A percentile compares a stretch with the other conserved stretches of the same genome.
These are phyloP conservation scores for Trifolium fragiferum DNA, from an alignment of 306 rosid genomes.

Conservation along the genomic window DNA sequence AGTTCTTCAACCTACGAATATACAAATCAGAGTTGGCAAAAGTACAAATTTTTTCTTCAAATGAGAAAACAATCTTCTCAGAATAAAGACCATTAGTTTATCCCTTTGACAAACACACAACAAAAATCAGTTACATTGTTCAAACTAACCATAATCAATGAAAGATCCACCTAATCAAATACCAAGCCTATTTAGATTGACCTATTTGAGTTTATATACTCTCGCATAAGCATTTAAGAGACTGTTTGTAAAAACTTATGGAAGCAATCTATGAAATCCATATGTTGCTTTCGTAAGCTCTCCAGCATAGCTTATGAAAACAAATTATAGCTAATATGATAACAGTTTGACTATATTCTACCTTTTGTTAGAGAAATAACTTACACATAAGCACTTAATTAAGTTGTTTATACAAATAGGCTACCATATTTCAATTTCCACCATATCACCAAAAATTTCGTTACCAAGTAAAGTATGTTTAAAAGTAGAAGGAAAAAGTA, in stretches of 20 bases:
- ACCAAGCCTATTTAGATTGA: neutral
- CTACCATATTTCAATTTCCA: slow-evolving; percentile 12
- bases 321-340: neutral
- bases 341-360: neutral
- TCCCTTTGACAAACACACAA: slow-evolving; percentile 31
- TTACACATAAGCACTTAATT: neutral
- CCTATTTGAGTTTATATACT: too few relatives aligned
- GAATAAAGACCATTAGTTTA: slow-evolving; percentile 15
- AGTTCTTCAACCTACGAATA: slow-evolving; percentile 75
- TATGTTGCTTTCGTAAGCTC: neutral
- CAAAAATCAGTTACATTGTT: slow-evolving; percentile 32
- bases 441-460: too few relatives aligned
- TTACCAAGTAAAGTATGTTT: too few relatives aligned
- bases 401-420: neutral
- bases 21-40: neutral
- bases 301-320: neutral
- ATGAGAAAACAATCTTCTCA: slow-evolving; percentile 21
- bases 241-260: neutral
- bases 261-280: neutral
- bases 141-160: slow-evolving; percentile 31
- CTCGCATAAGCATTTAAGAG: too few relatives aligned
- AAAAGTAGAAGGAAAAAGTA: too few relatives aligned
- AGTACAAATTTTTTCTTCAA: slow-evolving; percentile 3
- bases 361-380: neutral
- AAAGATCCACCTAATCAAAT: slow-evolving; percentile 19